A percentile compares a stretch with the other conserved stretches of the same genome.
These are phyloP conservation scores for Neurospora terricola DNA, from an alignment of 495 filamentous ascomycete genomes.

Conservation along the genomic window DNA sequence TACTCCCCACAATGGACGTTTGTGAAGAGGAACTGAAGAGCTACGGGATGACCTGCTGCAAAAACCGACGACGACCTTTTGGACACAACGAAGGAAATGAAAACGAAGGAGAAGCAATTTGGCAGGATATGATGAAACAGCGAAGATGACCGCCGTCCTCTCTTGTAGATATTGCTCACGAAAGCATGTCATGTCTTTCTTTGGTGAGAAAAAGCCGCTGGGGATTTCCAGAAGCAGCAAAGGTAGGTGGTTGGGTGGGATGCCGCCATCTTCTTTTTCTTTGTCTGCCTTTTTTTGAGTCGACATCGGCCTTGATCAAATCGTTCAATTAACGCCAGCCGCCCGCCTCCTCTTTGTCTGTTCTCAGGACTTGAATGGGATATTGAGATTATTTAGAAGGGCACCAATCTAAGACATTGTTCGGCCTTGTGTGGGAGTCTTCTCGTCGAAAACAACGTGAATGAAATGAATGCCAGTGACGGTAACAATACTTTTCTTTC, in stretches of 20 bases:
- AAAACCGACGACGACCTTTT: background rate
- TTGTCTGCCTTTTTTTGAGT: background rate
- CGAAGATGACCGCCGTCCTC: background rate
- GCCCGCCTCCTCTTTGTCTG: background rate
- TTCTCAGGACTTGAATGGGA: background rate
- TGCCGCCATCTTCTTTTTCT: background rate
- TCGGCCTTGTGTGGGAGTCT: background rate
- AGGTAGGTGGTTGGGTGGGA: background rate
- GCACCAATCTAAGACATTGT: background rate
- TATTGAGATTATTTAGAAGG: background rate
- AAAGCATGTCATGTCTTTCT: background rate
- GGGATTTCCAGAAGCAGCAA: background rate
- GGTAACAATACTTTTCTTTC: conserved; percentile 4
- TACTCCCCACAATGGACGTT: background rate
- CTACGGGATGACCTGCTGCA: background rate
- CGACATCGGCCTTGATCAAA: background rate
- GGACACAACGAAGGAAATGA: background rate
- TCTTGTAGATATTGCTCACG: background rate
- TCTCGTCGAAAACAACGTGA: background rate
- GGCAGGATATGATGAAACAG: background rate
- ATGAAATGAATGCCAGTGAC: background rate
- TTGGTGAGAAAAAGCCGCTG: background rate
- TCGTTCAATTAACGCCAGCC: background rate
- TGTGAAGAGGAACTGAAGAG: background rate
- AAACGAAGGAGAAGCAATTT: background rate